phyloP scores from a whole-genome alignment of 2,329 filamentous ascomycete species.

The Ceratocystis destructans region DNA sequence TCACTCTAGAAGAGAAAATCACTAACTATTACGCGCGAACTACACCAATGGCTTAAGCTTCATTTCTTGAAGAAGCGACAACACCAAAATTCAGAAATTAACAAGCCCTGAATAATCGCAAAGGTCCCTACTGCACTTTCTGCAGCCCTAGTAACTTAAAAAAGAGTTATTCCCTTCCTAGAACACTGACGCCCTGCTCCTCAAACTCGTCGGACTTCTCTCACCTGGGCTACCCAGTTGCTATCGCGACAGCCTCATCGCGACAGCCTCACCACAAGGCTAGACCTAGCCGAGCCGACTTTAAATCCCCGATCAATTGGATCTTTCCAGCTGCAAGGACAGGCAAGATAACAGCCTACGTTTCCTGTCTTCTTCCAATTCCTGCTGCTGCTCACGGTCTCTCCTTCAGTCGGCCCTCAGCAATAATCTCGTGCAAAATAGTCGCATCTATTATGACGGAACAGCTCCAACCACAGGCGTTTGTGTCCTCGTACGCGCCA shows the following conservation, averaged over 20 bases:
- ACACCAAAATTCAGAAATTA: neutral
- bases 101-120: neutral
- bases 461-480: conserved; percentile 53
- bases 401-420: neutral
- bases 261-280: neutral
- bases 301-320: neutral
- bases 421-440: neutral
- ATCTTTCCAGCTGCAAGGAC: neutral
- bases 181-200: too few species aligned
- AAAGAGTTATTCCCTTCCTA: too few species aligned
- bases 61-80: neutral
- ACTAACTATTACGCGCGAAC: neutral
- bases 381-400: neutral
- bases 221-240: neutral
- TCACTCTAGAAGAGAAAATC: neutral
- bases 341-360: neutral
- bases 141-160: neutral
- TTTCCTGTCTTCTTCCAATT: neutral
- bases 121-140: neutral
- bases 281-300: neutral
- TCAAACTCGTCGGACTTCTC: too few species aligned
- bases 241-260: neutral
- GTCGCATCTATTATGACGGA: conserved; percentile 11
- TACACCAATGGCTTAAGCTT: neutral
- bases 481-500: conserved; percentile 82